Percentiles rank a stretch among this genome's conserved stretches.
phyloP scores from a whole-genome alignment of 2,329 filamentous ascomycete genomes.

The Aspergillus fischeri region DNA sequence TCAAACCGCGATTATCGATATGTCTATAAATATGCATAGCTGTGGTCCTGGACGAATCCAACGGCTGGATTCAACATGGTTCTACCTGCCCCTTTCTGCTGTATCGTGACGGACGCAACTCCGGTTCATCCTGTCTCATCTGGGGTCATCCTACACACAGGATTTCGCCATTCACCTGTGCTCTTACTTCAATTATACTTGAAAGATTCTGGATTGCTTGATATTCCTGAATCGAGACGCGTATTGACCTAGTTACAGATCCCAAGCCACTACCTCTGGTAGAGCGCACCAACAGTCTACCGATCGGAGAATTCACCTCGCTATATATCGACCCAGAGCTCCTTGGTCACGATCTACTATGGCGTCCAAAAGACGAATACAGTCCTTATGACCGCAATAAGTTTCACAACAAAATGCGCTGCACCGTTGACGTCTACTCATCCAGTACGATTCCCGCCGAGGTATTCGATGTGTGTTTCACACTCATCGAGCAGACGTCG shows the following conservation, averaged over 20 bases:
- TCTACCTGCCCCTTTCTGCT: neutral
- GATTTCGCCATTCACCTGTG: too few species aligned
- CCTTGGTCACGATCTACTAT: neutral
- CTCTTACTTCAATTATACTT: neutral
- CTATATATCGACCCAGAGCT: constrained; percentile 25
- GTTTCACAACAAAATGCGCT: constrained; percentile 5
- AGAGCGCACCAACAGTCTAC: constrained; percentile 40
- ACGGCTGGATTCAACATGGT: neutral
- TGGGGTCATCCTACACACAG: too few species aligned
- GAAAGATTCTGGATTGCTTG: neutral
- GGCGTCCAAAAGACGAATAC: neutral
- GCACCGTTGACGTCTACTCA: constrained; percentile 29
- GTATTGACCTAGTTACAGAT: constrained; percentile 12
- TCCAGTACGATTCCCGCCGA: constrained; percentile 33
- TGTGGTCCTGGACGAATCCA: neutral
- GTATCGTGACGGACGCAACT: neutral
- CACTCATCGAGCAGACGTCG: constrained; percentile 54
- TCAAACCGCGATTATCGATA: neutral
- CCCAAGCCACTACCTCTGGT: constrained; percentile 30
- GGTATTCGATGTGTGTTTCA: constrained; percentile 49
- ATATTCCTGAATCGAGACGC: neutral
- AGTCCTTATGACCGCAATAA: neutral
- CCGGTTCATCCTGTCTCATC: neutral
- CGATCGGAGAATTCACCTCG: constrained; percentile 35
- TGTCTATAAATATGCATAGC: neutral